phyloP scores from a whole-genome alignment of 495 filamentous ascomycete species.

The Penicillium alfredii region DNA sequence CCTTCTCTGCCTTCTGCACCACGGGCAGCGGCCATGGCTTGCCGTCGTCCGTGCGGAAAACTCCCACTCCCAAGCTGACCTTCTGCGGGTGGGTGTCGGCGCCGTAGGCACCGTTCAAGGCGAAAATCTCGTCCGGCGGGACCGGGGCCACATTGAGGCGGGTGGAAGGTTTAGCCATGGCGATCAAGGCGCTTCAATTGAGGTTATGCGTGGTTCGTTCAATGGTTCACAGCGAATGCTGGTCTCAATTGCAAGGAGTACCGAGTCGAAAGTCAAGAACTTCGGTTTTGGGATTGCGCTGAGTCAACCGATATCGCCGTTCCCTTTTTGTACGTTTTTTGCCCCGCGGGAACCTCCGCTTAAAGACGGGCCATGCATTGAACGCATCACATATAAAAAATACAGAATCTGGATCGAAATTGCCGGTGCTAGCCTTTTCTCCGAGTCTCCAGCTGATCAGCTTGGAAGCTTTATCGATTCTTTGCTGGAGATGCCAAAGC shows the following conservation, averaged over 20 bases:
- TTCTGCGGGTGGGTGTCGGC: slow-evolving; percentile 40
- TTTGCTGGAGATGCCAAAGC: no score
- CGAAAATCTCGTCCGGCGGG: slow-evolving; percentile 47
- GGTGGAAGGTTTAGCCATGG: slow-evolving; percentile 30
- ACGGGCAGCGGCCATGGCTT: slow-evolving; percentile 48
- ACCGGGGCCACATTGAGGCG: slow-evolving; percentile 33
- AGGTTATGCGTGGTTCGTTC: neutral
- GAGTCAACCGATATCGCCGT: slow-evolving; percentile 29
- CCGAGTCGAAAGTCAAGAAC: slow-evolving; percentile 3
- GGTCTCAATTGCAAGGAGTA: slow-evolving; percentile 1
- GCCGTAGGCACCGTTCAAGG: slow-evolving; percentile 38
- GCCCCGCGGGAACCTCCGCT: slow-evolving; percentile 25
- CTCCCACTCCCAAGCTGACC: slow-evolving; percentile 44
- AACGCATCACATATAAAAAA: slow-evolving; percentile 3
- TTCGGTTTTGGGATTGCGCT: slow-evolving; percentile 12
- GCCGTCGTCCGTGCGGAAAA: slow-evolving; percentile 48
- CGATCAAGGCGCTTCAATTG: no score
- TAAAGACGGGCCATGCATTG: slow-evolving; percentile 20
- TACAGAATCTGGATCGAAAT: slow-evolving; percentile 6
- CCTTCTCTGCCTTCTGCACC: slow-evolving; percentile 41
- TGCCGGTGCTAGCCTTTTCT: slow-evolving; percentile 17
- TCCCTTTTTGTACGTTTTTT: slow-evolving; percentile 12
- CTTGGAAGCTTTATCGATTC: neutral
- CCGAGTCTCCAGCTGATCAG: no score
- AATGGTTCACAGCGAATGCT: neutral